phyloP scores from a whole-genome alignment of 1,139 yeast species.

The Magnusiomyces tetraspermus region DNA sequence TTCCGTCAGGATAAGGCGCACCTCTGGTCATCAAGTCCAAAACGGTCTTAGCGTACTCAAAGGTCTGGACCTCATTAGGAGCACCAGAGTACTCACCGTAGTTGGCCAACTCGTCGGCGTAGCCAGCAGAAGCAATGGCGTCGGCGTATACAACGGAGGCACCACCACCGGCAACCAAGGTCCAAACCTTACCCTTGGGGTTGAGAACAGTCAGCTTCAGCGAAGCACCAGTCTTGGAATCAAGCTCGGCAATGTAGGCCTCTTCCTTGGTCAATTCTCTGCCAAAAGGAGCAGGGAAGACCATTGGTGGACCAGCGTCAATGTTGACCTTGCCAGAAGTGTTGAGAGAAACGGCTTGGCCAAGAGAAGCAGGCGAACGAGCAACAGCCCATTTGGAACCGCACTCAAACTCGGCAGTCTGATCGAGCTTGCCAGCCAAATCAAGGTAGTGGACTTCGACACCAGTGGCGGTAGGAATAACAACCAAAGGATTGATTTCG shows the following conservation, averaged over 20 bases:
- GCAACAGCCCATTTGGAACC: slow-evolving; percentile 43
- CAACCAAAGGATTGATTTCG: slow-evolving; percentile 41
- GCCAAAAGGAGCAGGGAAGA: slow-evolving; percentile 42
- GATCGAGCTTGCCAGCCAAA: slow-evolving; percentile 41
- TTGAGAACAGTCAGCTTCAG: slow-evolving; percentile 38
- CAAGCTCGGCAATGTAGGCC: slow-evolving; percentile 41
- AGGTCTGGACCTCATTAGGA: slow-evolving; percentile 39
- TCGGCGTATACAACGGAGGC: slow-evolving; percentile 42
- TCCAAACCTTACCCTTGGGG: slow-evolving; percentile 40
- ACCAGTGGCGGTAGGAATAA: slow-evolving; percentile 34
- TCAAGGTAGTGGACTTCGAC: slow-evolving; percentile 40
- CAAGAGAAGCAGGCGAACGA: slow-evolving; percentile 37
- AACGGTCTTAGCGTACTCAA: slow-evolving; percentile 41
- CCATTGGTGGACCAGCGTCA: slow-evolving; percentile 42
- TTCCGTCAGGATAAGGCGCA: slow-evolving; percentile 35
- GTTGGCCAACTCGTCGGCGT: slow-evolving; percentile 38
- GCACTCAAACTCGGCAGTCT: slow-evolving; percentile 42
- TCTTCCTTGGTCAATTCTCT: slow-evolving; percentile 39
- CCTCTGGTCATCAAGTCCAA: slow-evolving; percentile 40
- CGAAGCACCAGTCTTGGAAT: slow-evolving; percentile 42
- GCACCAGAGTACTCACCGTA: slow-evolving; percentile 41
- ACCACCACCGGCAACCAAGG: slow-evolving; percentile 27
- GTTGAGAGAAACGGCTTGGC: slow-evolving; percentile 25
- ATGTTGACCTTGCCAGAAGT: slow-evolving; percentile 25
- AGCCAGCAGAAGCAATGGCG: slow-evolving; percentile 41